These are phyloP conservation scores for Podosphaera leucotricha DNA, from an alignment of 2,329 filamentous ascomycete genomes.

Conservation along the genomic window DNA sequence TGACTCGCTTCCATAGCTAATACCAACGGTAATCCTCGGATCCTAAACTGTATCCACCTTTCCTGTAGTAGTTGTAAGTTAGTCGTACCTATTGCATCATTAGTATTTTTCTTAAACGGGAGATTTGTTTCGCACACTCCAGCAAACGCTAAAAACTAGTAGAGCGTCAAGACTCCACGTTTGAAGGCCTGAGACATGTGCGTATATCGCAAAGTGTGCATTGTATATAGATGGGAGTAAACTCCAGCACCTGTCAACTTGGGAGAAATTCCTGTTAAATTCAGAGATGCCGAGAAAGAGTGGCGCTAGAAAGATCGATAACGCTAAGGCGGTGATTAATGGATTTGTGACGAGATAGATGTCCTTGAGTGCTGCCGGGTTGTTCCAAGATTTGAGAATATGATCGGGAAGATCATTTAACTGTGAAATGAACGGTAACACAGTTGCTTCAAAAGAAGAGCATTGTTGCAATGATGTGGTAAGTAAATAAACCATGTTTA, in stretches of 20 bases:
- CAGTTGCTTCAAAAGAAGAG: constrained; percentile 49
- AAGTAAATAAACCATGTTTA: constrained; percentile 45
- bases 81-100: constrained; percentile 36
- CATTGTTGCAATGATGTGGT: constrained; percentile 50
- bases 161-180: constrained; percentile 50
- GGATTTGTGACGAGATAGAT: constrained; percentile 77
- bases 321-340: constrained; percentile 47
- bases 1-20: constrained; percentile 3
- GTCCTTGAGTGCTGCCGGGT: constrained; percentile 35
- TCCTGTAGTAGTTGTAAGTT: constrained; percentile 94
- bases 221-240: constrained; percentile 73
- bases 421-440: constrained; percentile 51
- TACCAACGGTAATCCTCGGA: constrained; percentile 88
- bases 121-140: constrained; percentile 39
- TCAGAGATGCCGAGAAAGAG: constrained; percentile 59
- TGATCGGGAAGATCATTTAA: constrained; percentile 45
- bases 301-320: constrained; percentile 45
- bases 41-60: constrained; percentile 69
- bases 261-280: constrained; percentile 84
- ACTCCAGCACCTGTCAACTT: constrained; percentile 84
- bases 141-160: constrained; percentile 44
- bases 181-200: constrained; percentile 46
- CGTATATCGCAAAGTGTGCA: constrained; percentile 64
- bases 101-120: constrained; percentile 1
- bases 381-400: constrained; percentile 33